Evolutionary conservation across 805 yeast genomes (phyloP).

Genomic region (Ogataea henricii): DNA sequence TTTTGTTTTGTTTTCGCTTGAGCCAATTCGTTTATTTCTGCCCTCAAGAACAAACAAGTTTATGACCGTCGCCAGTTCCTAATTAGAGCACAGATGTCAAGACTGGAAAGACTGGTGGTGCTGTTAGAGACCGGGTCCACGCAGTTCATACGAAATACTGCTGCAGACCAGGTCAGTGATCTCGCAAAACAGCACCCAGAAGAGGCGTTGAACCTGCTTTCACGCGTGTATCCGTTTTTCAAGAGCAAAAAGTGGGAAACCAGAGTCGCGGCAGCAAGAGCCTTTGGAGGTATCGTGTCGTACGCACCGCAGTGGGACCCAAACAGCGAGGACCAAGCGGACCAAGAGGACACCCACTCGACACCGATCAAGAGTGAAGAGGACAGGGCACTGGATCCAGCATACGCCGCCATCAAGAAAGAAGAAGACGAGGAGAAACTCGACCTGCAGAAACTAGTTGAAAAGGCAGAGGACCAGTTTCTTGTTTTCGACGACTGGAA

Average conservation of each 20-base stretch:
- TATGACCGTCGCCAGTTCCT: background rate
- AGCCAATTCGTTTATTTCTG: background rate
- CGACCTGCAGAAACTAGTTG: conserved; percentile 38
- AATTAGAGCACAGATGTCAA: conserved; percentile 29
- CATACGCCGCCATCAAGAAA: conserved; percentile 20
- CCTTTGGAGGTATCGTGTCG: conserved; percentile 88
- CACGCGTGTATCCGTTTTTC: conserved; percentile 89
- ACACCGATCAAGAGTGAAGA: conserved; percentile 12
- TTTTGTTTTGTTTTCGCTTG: conserved; percentile 1
- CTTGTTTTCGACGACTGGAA: conserved; percentile 54
- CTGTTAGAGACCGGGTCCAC: conserved; percentile 92
- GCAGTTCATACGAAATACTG: conserved; percentile 88
- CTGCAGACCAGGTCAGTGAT: conserved; percentile 95
- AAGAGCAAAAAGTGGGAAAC: conserved; percentile 92
- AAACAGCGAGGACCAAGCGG: conserved; percentile 39
- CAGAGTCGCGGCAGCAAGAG: conserved; percentile 89
- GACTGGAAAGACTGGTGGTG: conserved; percentile 39
- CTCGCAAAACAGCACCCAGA: conserved; percentile 94
- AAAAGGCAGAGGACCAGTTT: conserved; percentile 47
- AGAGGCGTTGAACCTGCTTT: conserved; percentile 76
- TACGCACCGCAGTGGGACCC: conserved; percentile 88
- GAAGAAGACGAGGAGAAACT: conserved; percentile 32
- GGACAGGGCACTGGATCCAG: conserved; percentile 9
- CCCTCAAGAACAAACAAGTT: background rate
- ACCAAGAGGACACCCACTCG: no score